Percentiles rank a stretch among this genome's conserved stretches.
Conservation (phyloP, 106 monocot species). For the Allium fistulosum region DNA sequence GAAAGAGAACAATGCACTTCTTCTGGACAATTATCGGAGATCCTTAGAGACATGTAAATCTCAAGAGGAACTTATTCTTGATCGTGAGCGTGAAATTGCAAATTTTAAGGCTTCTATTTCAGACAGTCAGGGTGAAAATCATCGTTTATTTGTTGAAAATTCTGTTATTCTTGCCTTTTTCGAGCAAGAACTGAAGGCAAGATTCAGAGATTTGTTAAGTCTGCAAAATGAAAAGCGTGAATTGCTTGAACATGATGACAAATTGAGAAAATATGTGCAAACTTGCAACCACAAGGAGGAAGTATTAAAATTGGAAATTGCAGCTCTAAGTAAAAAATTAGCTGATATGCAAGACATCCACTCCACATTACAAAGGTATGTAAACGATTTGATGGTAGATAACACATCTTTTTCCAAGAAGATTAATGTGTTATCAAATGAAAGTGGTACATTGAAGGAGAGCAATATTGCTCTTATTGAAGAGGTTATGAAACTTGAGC, state of each 20-base stretch:
- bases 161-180: conserved; percentile 49
- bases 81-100: conserved; percentile 41
- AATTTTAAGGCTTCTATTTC: conserved; percentile 27
- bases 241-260: conserved; percentile 21
- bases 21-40: conserved; percentile 20
- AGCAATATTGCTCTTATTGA: conserved; percentile 24
- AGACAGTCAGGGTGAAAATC: conserved; percentile 37
- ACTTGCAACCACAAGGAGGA: conserved; percentile 25
- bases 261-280: conserved; percentile 22
- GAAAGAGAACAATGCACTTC: conserved; percentile 28
- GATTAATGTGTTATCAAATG: conserved; percentile 15
- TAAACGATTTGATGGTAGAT: conserved; percentile 20
- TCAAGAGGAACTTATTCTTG: conserved; percentile 26
- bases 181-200: conserved; percentile 28
- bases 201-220: conserved; percentile 21
- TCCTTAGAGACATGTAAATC: conserved; percentile 3
- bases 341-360: conserved; percentile 20
- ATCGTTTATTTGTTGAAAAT: conserved; percentile 35
- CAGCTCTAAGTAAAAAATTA: conserved; percentile 19
- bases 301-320: conserved; percentile 31
- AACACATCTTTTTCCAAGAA: conserved; percentile 21
- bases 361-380: conserved; percentile 20
- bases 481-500: conserved; percentile 34
- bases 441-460: conserved; percentile 15
- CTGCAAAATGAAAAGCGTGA: conserved; percentile 31